Evolutionary conservation across 2,329 filamentous ascomycete species (phyloP).

Genomic region (Trematosphaeria pertusa): DNA sequence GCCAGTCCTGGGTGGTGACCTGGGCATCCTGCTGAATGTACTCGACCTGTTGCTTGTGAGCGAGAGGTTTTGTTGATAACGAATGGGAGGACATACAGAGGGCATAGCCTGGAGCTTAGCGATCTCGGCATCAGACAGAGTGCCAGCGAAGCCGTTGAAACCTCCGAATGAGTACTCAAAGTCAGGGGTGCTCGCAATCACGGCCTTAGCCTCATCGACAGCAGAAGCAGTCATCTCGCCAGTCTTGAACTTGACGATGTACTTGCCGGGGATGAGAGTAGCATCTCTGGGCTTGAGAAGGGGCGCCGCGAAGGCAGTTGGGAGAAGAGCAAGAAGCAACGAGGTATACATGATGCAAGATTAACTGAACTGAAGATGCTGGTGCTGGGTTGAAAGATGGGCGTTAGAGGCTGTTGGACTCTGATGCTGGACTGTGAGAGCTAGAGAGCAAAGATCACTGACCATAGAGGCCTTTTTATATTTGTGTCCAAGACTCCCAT

Average conservation of each 20-base stretch:
- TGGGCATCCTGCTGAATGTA: slow-evolving; percentile 45
- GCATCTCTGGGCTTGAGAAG: slow-evolving; percentile 41
- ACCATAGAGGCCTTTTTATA: slow-evolving; percentile 19
- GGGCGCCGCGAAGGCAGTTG: slow-evolving; percentile 47
- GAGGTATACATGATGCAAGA: slow-evolving; percentile 43
- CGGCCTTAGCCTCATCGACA: slow-evolving; percentile 25
- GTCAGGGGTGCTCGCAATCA: slow-evolving; percentile 26
- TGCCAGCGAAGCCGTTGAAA: slow-evolving; percentile 48
- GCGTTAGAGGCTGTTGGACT: slow-evolving; percentile 8
- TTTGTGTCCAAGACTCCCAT: slow-evolving; percentile 7
- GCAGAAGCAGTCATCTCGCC: slow-evolving; percentile 28
- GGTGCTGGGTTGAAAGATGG: too few species aligned
- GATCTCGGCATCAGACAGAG: slow-evolving; percentile 34
- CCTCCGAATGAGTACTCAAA: slow-evolving; percentile 43
- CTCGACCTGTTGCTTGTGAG: slow-evolving; percentile 29
- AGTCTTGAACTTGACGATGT: slow-evolving; percentile 54
- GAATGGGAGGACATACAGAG: slow-evolving; percentile 23
- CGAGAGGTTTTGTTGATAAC: background rate
- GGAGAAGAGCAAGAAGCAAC: slow-evolving; percentile 41
- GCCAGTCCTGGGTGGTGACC: slow-evolving; percentile 36
- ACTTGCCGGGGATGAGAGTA: slow-evolving; percentile 46
- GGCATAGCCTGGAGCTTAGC: slow-evolving; percentile 30
- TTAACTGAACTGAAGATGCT: too few species aligned
- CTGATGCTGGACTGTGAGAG: slow-evolving; percentile 14
- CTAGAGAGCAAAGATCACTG: slow-evolving; percentile 9